phyloP scores from a whole-genome alignment of 257 asterid species.

The Solanum appendiculatum region DNA sequence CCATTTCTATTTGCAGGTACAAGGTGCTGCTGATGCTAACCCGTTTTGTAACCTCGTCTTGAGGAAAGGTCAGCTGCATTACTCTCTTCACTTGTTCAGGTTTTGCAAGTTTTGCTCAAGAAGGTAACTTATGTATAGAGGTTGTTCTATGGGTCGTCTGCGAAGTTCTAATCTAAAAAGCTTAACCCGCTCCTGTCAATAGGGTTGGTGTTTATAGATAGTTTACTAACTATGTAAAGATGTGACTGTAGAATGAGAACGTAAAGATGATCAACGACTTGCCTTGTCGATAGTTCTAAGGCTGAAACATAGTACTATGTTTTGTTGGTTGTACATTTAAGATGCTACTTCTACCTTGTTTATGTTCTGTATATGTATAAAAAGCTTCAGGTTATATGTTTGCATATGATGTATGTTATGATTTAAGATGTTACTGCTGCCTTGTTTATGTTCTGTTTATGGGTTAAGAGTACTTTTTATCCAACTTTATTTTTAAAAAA shows the following conservation, averaged over 20 bases:
- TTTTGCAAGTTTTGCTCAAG: too few species aligned
- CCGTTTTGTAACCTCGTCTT: too few species aligned
- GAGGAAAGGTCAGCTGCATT: too few species aligned
- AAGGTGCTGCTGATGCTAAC: too few species aligned
- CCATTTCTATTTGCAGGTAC: too few species aligned
- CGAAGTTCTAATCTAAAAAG: neutral
- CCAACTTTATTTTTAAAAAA: neutral
- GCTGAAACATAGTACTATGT: neutral
- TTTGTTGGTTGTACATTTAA: neutral
- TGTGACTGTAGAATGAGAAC: conserved; percentile 4
- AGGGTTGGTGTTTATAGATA: neutral
- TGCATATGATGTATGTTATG: neutral
- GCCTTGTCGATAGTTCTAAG: too few species aligned
- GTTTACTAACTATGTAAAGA: conserved; percentile 18
- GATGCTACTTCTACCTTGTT: too few species aligned
- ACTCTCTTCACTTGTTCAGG: too few species aligned
- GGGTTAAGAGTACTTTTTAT: neutral
- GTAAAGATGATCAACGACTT: neutral
- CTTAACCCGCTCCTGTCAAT: neutral
- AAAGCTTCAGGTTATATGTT: too few species aligned
- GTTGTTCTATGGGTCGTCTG: neutral
- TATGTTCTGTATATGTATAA: too few species aligned
- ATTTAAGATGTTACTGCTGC: neutral
- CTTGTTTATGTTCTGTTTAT: neutral
- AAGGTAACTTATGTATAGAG: neutral